Evolutionary conservation across 2,329 filamentous ascomycete species (phyloP).

Genomic region (Sclerotinia trifoliorum): DNA sequence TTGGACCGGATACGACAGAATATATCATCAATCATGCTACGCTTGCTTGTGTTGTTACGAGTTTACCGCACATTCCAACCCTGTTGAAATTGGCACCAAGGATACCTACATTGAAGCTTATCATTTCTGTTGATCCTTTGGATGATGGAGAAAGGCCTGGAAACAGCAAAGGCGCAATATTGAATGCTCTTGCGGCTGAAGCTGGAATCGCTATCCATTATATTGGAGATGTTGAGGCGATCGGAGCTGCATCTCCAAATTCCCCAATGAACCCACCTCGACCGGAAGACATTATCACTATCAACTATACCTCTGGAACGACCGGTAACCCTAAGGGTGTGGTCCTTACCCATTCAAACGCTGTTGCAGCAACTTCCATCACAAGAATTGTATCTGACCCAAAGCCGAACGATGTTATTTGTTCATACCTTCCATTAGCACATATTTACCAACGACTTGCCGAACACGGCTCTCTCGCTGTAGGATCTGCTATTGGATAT

Average conservation of each 20-base stretch:
- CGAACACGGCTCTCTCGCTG: conserved; percentile 72
- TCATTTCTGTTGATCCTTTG: conserved; percentile 81
- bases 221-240: conserved; percentile 74
- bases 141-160: conserved; percentile 74
- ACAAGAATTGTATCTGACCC: conserved; percentile 56
- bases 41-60: conserved; percentile 72
- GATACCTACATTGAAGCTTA: conserved; percentile 78
- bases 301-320: conserved; percentile 88
- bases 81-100: conserved; percentile 77
- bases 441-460: conserved; percentile 89
- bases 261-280: conserved; percentile 67
- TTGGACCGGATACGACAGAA: conserved; percentile 86
- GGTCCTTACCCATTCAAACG: conserved; percentile 76
- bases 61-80: conserved; percentile 75
- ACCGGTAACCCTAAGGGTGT: conserved; percentile 83
- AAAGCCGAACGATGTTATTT: conserved; percentile 57
- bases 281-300: conserved; percentile 77
- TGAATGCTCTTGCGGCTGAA: conserved; percentile 72
- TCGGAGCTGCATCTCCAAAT: conserved; percentile 68
- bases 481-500: conserved; percentile 77
- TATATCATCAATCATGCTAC: conserved; percentile 93
- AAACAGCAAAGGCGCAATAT: conserved; percentile 73
- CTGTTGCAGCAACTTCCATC: conserved; percentile 68
- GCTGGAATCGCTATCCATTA: conserved; percentile 77
- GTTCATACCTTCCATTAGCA: conserved; percentile 89